A percentile compares a stretch with the other conserved stretches of the same genome.
These are phyloP conservation scores for Rubus idaeus DNA, from an alignment of 306 rosid species.

Conservation along the genomic window DNA sequence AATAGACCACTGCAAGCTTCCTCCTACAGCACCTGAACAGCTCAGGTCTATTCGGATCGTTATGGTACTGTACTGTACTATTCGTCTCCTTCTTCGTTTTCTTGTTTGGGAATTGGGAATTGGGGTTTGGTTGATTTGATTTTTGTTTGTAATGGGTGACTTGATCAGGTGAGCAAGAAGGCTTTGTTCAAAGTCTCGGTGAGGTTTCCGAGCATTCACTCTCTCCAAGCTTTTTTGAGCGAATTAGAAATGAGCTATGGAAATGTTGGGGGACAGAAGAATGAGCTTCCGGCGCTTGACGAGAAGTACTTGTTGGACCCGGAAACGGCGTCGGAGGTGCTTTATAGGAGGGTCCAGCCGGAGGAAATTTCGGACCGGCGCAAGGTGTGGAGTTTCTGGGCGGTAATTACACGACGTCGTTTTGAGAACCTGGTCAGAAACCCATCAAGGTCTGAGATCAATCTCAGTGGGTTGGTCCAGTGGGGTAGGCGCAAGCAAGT, in stretches of 20 bases:
- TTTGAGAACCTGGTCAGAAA: background rate
- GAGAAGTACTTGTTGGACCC: constrained; percentile 58
- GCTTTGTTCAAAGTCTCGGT: constrained; percentile 38
- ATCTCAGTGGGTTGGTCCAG: constrained; percentile 59
- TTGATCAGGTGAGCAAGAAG: constrained; percentile 57
- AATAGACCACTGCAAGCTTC: constrained; percentile 62
- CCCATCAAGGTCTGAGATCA: constrained; percentile 41
- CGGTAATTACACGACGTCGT: constrained; percentile 18
- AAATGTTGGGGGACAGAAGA: background rate
- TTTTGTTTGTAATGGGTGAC: background rate
- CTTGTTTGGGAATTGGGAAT: background rate
- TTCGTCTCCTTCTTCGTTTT: background rate
- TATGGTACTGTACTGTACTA: constrained; percentile 46
- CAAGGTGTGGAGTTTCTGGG: constrained; percentile 75
- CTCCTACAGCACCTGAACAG: constrained; percentile 48
- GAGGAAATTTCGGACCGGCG: constrained; percentile 47
- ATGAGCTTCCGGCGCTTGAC: constrained; percentile 55
- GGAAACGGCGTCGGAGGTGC: constrained; percentile 50
- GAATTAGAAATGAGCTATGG: constrained; percentile 15
- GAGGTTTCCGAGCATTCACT: constrained; percentile 69
- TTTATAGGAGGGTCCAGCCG: constrained; percentile 45
- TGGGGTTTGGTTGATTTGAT: background rate
- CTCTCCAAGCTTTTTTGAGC: constrained; percentile 58
- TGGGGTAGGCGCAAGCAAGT: constrained; percentile 77
- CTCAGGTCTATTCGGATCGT: constrained; percentile 54